Evolutionary conservation across 768 basidiomycete genomes (phyloP), one percentile per base, ranked within the genome.

Genomic region (Pisolithus orientalis): DNA sequence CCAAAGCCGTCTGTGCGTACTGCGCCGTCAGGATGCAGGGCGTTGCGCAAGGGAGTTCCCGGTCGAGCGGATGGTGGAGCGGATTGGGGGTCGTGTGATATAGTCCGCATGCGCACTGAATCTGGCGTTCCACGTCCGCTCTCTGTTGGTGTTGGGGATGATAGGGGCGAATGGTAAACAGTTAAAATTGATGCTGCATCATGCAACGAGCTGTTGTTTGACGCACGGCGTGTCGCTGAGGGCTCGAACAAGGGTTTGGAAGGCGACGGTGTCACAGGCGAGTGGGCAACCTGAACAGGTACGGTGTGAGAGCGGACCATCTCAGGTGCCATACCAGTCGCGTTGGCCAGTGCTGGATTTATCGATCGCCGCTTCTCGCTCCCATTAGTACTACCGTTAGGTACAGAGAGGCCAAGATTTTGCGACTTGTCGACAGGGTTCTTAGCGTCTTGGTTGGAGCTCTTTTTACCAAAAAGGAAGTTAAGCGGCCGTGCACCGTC

Each of bases 351-450:
- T 4, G 64, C 73, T 1, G 83, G 82, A 51, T 80, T 82, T 54
- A 83, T 82, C 4, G 82, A 82, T 21, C 75, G 68, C 11, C 82
- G 69, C 43, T 72, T 76, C 25, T 76, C 78, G 0, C 71, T 67
- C 34, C 76, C 72, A 5, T 66, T 65, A 0, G 69, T 69, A 6
- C 55, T 54, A 16, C 55, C 51, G 54, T 64, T 45, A 40, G 74
- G 57, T 47, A 71, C 60, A 47, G 59, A 53, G 44, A 70, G 61
- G 21, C 56, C 61, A 38, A 34, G 17, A 14, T 48, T 47, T 44
- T 51, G 51, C 44, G 38, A 39, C 17, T 52, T 53, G 21, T 62
- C 57, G 9, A 21, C 3, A 13, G 31, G 1, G n/a, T 53, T 53
- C 34, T 57, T 55, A n/a, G 38, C 54, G 53, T 56, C 59, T 17